Evolutionary conservation across 176 grass and related monocot species (phyloP).

Genomic region (Rhipidocladum racemiflorum): DNA sequence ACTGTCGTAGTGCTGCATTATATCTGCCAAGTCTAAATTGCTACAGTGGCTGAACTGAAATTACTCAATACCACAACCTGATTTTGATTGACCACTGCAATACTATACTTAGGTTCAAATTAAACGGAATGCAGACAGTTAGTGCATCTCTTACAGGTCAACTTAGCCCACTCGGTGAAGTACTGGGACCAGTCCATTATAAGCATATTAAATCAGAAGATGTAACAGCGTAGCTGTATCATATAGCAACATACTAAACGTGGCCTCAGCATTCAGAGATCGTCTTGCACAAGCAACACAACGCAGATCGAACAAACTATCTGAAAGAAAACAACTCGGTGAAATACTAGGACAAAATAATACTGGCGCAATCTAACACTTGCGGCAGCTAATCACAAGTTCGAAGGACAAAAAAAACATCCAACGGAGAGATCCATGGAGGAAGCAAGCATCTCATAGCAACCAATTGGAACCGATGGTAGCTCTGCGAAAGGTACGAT

Average conservation of each 20-base stretch:
- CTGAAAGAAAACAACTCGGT: background rate
- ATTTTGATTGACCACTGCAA: background rate
- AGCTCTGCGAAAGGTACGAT: background rate
- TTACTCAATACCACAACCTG: background rate
- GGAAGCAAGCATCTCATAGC: background rate
- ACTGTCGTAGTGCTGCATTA: background rate
- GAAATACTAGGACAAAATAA: background rate
- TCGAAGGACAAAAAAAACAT: background rate
- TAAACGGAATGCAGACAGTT: background rate
- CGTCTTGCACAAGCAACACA: background rate
- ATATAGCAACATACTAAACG: background rate
- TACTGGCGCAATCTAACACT: background rate
- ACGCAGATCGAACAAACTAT: background rate
- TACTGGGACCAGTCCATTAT: background rate
- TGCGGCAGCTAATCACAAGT: background rate
- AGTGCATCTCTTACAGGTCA: background rate
- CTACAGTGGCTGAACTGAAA: background rate
- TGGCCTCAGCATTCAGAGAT: background rate
- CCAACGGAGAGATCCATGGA: background rate
- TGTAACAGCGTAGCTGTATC: background rate
- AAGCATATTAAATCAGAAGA: slow-evolving; percentile 17
- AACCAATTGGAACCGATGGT: background rate
- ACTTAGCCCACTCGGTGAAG: background rate
- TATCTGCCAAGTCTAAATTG: background rate
- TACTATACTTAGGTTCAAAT: background rate